Evolutionary conservation across 2,329 filamentous ascomycete genomes (phyloP), one percentile per base, ranked within the genome.

Genomic region (Zymoseptoria ardabiliae): DNA sequence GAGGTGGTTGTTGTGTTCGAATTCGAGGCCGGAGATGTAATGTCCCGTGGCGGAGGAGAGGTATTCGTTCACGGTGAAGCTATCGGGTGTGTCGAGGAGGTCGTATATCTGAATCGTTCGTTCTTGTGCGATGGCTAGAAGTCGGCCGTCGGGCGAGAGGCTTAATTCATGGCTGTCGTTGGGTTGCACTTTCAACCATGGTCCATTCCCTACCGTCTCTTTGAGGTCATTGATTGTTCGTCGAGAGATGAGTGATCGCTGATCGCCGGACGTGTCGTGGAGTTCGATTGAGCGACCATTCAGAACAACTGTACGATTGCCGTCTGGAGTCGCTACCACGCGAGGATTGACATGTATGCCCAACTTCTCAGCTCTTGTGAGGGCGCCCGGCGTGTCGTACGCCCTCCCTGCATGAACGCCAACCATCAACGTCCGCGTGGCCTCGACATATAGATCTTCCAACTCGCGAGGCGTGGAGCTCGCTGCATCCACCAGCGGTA

Each of bases 91-190:
- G 8, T 65, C 66, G 6, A 55, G 52, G n/a, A 73, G 57, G 52
- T 74, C 67, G 63, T 72, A 72, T 13, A 74, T 67, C 55, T 74
- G 71, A 17, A 73, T 67, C 2, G 68, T 71, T 20, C 71, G 64
- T 58, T 72, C 71, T 30, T 70, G 68, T 10, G 71, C 71, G 9
- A 74, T 63, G 3, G 72, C 72, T 8, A 74, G 65, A 53, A 74
- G 48, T 20, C 55, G 65, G 5, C 70, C 70, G 51, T 71, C 63
- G 1, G 65, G 65, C 3, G 72, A 72, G 8, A 74, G 52, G 3
- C 70, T 71, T 22, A 73, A 59, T 56, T 73, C 66, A 50, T 66
- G 66, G 56, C 65, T 66, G 25, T 65, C 54, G n/a, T 65, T 69
- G 8, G 68, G 64, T 17, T 68, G 58, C 25, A 66, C 64, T 60